Evolutionary conservation across 352 stramenopile genomes (phyloP), one percentile per base, ranked within the genome.

Genomic region (Phytopythium aichiense): DNA sequence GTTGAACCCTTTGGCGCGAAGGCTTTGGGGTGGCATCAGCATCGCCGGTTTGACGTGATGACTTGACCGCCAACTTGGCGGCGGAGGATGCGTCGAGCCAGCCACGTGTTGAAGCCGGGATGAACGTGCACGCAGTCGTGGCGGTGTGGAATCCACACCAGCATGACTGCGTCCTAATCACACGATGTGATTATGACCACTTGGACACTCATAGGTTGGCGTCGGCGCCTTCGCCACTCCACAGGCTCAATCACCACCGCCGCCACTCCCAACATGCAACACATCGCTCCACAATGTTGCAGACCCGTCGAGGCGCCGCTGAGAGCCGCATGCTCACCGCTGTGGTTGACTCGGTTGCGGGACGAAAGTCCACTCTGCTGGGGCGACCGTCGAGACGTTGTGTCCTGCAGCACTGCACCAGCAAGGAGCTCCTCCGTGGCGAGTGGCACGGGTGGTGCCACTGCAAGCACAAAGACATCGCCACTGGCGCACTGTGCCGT

Each of bases 331-430:
- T 7, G 12, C 38, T 7, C 38, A 18, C 12, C 9, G 35, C 40
- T 45, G 40, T 45, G 12, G 8, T 22, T 45, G 16, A 22, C 16
- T 16, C 40, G 40, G 42, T 3, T n/a, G 42, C 22, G 42, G 42
- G 15, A 49, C 42, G 8, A 9, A 11, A 4, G 42, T 6, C 42
- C n/a, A 49, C 42, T 49, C 6, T 49, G 20, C 0, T 7, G 13
- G 42, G 9, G 13, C 42, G 42, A 49, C 42, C 42, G 42, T 49
- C 42, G 42, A 49, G 42, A 49, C 42, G 42, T 49, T 49, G 42
- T 25, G 20, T 16, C 35, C 12, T 40, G 35, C 35, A 11, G 42
- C 42, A 49, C 20, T 25, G 9, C 42, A 49, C 20, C 35, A 40
- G 8, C 35, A 40, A 7, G 35, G 7, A 7, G 42, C 40, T 49